Evolutionary conservation across 2,329 filamentous ascomycete species (phyloP).

Genomic region (Paracoccidioides brasiliensis): DNA sequence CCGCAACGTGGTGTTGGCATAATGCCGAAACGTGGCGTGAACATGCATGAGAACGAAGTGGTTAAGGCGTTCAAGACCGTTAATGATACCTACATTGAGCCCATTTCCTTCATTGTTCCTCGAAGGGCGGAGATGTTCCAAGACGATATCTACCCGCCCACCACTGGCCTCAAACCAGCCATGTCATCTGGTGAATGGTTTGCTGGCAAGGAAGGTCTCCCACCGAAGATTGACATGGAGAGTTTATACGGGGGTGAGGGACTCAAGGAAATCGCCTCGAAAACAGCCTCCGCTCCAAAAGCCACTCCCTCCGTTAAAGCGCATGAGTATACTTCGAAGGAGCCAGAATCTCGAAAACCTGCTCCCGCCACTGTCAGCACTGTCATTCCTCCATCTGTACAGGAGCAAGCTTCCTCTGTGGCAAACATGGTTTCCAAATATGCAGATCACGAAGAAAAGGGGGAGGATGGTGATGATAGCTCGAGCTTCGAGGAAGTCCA

Average conservation of each 20-base stretch:
- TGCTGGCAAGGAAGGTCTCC: slow-evolving; percentile 66
- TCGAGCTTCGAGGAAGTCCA: slow-evolving; percentile 80
- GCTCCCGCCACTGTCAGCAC: slow-evolving; percentile 15
- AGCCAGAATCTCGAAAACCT: slow-evolving; percentile 34
- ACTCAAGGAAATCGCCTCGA: slow-evolving; percentile 56
- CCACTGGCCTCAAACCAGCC: slow-evolving; percentile 64
- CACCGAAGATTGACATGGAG: slow-evolving; percentile 87
- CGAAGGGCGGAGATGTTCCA: slow-evolving; percentile 90
- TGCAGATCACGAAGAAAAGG: slow-evolving; percentile 54
- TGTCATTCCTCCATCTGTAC: slow-evolving; percentile 37
- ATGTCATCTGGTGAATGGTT: slow-evolving; percentile 76
- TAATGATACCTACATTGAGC: slow-evolving; percentile 87
- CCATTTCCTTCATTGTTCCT: slow-evolving; percentile 93
- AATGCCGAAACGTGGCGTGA: slow-evolving; percentile 85
- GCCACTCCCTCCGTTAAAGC: slow-evolving; percentile 26
- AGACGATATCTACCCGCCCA: slow-evolving; percentile 89
- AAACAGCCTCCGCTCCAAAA: slow-evolving; percentile 41
- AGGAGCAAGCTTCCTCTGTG: slow-evolving; percentile 79
- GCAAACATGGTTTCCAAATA: slow-evolving; percentile 75
- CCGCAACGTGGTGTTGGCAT: slow-evolving; percentile 92
- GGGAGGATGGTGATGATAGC: slow-evolving; percentile 46
- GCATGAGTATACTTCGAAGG: slow-evolving; percentile 37
- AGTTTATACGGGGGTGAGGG: slow-evolving; percentile 77
- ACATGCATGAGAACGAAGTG: slow-evolving; percentile 92
- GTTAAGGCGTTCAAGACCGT: slow-evolving; percentile 96